phyloP scores from a whole-genome alignment of 2,329 filamentous ascomycete species.

The Clathrospora elynae region DNA sequence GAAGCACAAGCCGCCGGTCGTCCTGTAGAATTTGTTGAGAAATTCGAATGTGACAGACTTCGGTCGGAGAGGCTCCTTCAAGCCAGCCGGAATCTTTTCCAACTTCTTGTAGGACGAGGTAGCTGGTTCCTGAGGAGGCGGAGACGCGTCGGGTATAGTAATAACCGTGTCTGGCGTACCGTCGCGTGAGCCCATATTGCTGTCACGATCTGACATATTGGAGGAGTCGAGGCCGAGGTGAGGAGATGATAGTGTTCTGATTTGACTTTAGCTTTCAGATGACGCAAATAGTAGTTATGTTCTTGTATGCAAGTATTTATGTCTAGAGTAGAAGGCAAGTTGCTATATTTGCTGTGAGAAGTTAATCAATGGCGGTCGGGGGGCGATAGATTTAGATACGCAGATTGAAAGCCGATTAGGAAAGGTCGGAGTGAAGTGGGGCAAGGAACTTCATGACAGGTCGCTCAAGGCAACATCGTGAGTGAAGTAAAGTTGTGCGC shows the following conservation, averaged over 20 bases:
- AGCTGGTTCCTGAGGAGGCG: no score
- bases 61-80: constrained; percentile 3
- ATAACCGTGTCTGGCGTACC: neutral
- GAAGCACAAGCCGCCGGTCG: constrained; percentile 12
- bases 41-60: constrained; percentile 5
- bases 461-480: no score
- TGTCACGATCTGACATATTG: constrained; percentile 6
- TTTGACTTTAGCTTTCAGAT: neutral
- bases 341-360: no score
- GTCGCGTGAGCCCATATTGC: neutral
- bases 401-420: neutral
- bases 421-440: neutral
- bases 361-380: no score
- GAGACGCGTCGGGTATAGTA: neutral
- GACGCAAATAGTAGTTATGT: neutral
- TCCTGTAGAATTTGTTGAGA: constrained; percentile 3
- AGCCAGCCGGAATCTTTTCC: neutral
- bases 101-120: neutral
- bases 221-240: neutral
- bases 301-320: neutral
- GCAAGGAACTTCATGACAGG: no score
- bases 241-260: neutral
- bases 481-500: constrained; percentile 5
- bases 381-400: neutral
- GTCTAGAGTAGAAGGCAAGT: no score